These are phyloP conservation scores for Helminthosporium solani DNA, from an alignment of 2,329 filamentous ascomycete genomes.

Conservation along the genomic window DNA sequence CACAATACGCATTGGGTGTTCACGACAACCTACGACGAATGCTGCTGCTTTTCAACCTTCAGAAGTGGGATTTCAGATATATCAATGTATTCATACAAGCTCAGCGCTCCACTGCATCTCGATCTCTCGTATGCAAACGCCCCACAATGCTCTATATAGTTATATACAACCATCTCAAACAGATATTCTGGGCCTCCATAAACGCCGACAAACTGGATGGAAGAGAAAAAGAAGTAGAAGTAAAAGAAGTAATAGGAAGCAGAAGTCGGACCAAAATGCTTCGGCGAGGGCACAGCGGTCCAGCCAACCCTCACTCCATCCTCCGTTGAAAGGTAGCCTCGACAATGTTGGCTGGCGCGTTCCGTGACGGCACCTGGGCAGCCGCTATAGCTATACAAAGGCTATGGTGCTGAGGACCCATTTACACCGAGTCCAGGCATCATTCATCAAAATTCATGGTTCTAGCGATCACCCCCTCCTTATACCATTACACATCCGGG, in stretches of 20 bases:
- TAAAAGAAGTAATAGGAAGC: too few relatives aligned
- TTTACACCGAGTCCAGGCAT: slow-evolving; percentile 3
- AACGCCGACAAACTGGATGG: slow-evolving; percentile 3
- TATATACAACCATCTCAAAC: slow-evolving; percentile 30
- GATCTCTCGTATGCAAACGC: slow-evolving; percentile 23
- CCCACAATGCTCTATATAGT: slow-evolving; percentile 32
- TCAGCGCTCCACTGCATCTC: slow-evolving; percentile 4
- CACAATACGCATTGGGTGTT: background rate
- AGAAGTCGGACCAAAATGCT: background rate
- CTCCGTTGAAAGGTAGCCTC: slow-evolving; percentile 3
- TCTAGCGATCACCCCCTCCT: background rate
- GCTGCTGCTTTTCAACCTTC: too few relatives aligned
- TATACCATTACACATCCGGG: slow-evolving; percentile 3
- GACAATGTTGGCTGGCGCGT: slow-evolving; percentile 5
- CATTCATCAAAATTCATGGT: slow-evolving; percentile 16
- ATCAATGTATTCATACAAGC: slow-evolving; percentile 18
- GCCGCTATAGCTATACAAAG: slow-evolving; percentile 8
- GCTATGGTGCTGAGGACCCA: slow-evolving; percentile 7
- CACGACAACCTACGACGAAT: background rate
- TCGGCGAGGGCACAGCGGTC: slow-evolving; percentile 17
- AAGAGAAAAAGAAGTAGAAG: background rate
- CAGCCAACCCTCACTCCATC: slow-evolving; percentile 15
- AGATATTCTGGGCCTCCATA: slow-evolving; percentile 9
- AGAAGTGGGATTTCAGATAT: background rate
- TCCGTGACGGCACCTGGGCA: slow-evolving; percentile 1